These are phyloP conservation scores for sunflower (Helianthus annuus) DNA, from an alignment of 129 eudicot genomes.

Conservation along the genomic window HanXRQr2.0-SUNRISE NC_035442.2:59590213-59590712, in stretches of 20 bases:
- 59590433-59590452: too few relatives aligned
- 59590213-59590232: too few relatives aligned
- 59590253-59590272: too few relatives aligned
- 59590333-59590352: too few relatives aligned
- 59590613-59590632: conserved; percentile 33
- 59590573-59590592: conserved; percentile 30
- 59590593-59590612: conserved; percentile 34
- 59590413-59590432: too few relatives aligned
- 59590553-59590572: conserved; percentile 38
- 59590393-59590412: too few relatives aligned
- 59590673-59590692: conserved; percentile 40
- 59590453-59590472: background rate
- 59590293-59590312: too few relatives aligned
- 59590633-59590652: conserved; percentile 10
- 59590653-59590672: conserved; percentile 33
- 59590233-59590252: too few relatives aligned
- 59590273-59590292: too few relatives aligned
- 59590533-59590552: conserved; percentile 40
- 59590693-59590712: conserved; percentile 6
- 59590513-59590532: conserved; percentile 16
- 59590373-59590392: too few relatives aligned
- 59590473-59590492: background rate
- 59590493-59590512: background rate
- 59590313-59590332: too few relatives aligned
- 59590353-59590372: too few relatives aligned